A percentile compares a stretch with the other conserved stretches of the same genome.
phyloP scores from a whole-genome alignment of 495 filamentous ascomycete genomes.

The Cercophora sp. region DNA sequence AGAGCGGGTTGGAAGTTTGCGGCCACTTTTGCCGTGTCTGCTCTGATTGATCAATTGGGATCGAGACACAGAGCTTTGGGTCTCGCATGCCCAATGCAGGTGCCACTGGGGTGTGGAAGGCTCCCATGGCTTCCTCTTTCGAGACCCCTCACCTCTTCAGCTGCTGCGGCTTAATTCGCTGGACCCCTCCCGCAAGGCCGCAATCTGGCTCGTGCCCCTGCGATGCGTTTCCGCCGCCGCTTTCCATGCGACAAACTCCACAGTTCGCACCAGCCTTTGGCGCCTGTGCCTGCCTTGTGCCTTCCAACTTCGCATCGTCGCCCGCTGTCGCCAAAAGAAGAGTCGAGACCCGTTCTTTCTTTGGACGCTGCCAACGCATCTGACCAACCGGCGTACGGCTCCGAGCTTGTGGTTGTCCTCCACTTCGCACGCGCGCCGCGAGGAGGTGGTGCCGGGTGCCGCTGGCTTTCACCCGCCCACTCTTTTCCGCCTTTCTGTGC shows the following conservation, averaged over 20 bases:
- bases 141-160: too few relatives aligned
- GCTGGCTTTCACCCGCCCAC: constrained; percentile 9
- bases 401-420: neutral
- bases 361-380: too few relatives aligned
- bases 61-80: constrained; percentile 3
- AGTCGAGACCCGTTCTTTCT: too few relatives aligned
- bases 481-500: constrained; percentile 9
- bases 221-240: neutral
- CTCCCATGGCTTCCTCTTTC: too few relatives aligned
- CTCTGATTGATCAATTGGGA: constrained; percentile 21
- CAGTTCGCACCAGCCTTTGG: neutral
- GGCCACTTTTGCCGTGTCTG: constrained; percentile 8
- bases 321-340: too few relatives aligned
- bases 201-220: neutral
- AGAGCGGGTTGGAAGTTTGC: constrained; percentile 12
- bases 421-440: neutral
- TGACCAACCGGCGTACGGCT: too few relatives aligned
- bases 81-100: neutral
- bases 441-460: neutral
- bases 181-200: neutral
- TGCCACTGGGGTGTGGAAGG: too few relatives aligned
- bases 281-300: too few relatives aligned
- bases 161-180: too few relatives aligned
- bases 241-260: constrained; percentile 1
- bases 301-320: too few relatives aligned